Percentiles rank a stretch among this genome's conserved stretches.
Evolutionary conservation across 1,284 basidiomycete genomes (phyloP).

Genomic region (Cutaneotrichosporon curvatum): DNA sequence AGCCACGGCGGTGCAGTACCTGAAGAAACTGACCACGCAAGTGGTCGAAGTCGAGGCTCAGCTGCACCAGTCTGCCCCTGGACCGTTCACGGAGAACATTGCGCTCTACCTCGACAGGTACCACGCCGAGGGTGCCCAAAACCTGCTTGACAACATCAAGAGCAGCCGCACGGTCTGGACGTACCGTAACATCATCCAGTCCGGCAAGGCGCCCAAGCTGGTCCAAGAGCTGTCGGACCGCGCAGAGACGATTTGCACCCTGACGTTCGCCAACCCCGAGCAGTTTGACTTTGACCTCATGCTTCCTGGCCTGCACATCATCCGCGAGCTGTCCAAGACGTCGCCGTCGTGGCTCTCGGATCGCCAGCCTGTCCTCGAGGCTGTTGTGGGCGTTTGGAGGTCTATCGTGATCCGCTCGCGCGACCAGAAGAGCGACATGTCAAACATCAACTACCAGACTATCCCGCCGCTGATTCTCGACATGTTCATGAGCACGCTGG

Average conservation of each 20-base stretch:
- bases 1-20: conserved; percentile 84
- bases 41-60: conserved; percentile 91
- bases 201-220: conserved; percentile 66
- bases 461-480: conserved; percentile 64
- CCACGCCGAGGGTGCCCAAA: conserved; percentile 72
- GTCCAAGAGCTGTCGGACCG: conserved; percentile 65
- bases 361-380: conserved; percentile 57
- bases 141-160: conserved; percentile 72
- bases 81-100: conserved; percentile 89
- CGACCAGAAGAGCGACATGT: conserved; percentile 36
- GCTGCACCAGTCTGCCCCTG: conserved; percentile 80
- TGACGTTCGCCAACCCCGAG: conserved; percentile 54
- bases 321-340: conserved; percentile 66
- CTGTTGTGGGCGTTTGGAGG: conserved; percentile 66
- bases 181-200: conserved; percentile 69
- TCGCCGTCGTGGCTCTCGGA: conserved; percentile 54
- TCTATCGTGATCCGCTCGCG: conserved; percentile 42
- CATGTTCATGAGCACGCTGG: conserved; percentile 61
- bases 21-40: conserved; percentile 74
- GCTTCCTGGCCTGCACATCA: conserved; percentile 64
- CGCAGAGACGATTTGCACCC: conserved; percentile 56
- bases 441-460: conserved; percentile 53
- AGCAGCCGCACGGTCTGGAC: conserved; percentile 70
- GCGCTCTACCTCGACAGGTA: conserved; percentile 89
- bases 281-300: conserved; percentile 54